Evolutionary conservation across 2,329 filamentous ascomycete species (phyloP), one percentile per base, ranked within the genome.

Genomic region (Conoideocrella luteorostrata): DNA sequence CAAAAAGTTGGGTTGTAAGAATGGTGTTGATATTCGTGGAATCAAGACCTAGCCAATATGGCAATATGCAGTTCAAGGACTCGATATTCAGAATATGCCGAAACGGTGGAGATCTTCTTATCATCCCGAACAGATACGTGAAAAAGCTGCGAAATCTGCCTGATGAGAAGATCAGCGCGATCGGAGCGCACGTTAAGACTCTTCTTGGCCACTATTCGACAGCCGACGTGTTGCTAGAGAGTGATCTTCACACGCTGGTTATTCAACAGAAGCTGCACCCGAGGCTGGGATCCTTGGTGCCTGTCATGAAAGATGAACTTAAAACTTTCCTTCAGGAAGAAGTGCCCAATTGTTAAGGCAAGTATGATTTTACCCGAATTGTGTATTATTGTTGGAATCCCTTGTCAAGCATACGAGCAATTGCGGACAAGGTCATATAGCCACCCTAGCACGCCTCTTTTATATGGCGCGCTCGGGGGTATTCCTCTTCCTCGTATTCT

Each of bases 181-280:
- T 44, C 15, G 42, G 39, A 9, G 36, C 45, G 7, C 32, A 42
- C 17, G 4, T 45, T 11, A 33, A 11, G 5, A 18, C 24, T 17
- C 10, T 26, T 17, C 5, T 28, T 17, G 36, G 36, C 10, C 10
- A 39, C 36, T 43, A 39, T 26, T 21, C 23, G 20, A 20, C 18
- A 20, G 20, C 18, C 10, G 21, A 36, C 3, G 21, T 40, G 9
- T 20, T 48, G 3, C 4, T 17, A 11, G 24, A 23, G 11, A 43
- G 43, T 21, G 32, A 43, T 22, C 39, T 48, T 4, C 43, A 43
- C 22, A 35, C 12, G 1, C 33, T 35, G 7, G 38, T 38, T 11
- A 22, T 48, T 7, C 39, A 40, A 24, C 38, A 39, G 12, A 43
- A 37, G 30, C 24, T 48, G 29, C 45, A 33, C 2, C 46, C 46